phyloP scores from a whole-genome alignment of 257 asterid species.

The Cynanchum wilfordii region DNA sequence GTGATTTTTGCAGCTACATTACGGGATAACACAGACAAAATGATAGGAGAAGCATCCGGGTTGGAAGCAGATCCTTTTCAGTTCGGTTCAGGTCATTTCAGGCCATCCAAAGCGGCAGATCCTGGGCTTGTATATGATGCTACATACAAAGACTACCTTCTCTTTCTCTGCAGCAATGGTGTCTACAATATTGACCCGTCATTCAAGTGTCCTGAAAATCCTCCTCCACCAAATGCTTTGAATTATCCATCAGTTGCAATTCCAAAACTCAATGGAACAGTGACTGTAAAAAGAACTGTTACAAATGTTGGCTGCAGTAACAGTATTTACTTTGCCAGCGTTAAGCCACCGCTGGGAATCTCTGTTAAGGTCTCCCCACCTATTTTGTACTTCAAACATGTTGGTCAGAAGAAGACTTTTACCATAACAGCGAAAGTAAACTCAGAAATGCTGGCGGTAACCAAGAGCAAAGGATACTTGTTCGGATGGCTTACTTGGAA shows the following conservation, averaged over 20 bases:
- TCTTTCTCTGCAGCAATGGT: slow-evolving; percentile 51
- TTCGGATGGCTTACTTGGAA: slow-evolving; percentile 44
- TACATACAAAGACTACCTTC: slow-evolving; percentile 65
- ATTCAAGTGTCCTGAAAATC: slow-evolving; percentile 46
- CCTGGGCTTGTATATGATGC: slow-evolving; percentile 88
- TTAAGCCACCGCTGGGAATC: slow-evolving; percentile 61
- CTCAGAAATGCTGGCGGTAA: slow-evolving; percentile 2
- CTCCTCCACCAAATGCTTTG: slow-evolving; percentile 37
- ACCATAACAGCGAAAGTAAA: slow-evolving; percentile 48
- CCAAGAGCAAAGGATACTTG: slow-evolving; percentile 18
- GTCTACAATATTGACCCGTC: slow-evolving; percentile 26
- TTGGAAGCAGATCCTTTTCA: slow-evolving; percentile 77
- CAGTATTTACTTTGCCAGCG: slow-evolving; percentile 50
- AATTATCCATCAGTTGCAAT: slow-evolving; percentile 78
- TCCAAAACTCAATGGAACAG: slow-evolving; percentile 43
- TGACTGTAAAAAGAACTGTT: slow-evolving; percentile 50
- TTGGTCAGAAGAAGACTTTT: slow-evolving; percentile 55
- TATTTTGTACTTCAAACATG: slow-evolving; percentile 37
- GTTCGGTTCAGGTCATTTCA: slow-evolving; percentile 78
- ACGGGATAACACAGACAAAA: slow-evolving; percentile 40
- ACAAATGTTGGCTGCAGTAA: slow-evolving; percentile 59
- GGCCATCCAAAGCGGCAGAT: slow-evolving; percentile 83
- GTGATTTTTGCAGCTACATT: slow-evolving; percentile 47
- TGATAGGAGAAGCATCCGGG: slow-evolving; percentile 55
- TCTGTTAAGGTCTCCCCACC: slow-evolving; percentile 55